Evolutionary conservation across 495 filamentous ascomycete species (phyloP), one percentile per base, ranked within the genome.

Genomic region (Aspergillus heteromorphus): DNA sequence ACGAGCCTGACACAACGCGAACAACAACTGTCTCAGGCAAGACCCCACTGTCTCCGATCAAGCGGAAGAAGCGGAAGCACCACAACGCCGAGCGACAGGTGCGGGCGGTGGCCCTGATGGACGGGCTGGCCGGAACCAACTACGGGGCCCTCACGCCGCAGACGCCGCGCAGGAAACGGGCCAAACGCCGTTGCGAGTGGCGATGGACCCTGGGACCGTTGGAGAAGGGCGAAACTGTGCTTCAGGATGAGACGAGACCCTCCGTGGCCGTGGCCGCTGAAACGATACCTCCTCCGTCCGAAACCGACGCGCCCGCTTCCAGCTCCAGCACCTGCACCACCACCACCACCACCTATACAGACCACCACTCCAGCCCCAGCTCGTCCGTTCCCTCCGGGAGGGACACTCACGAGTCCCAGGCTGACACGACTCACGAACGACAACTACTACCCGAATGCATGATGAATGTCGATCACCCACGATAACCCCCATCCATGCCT

Each of bases 101-200:
- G 8, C 72, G 73, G 3, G 72, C 73, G 1, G 71, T 73, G 16
- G 72, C 73, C 8, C 55, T 74, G 36, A 62, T 72, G 21, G 73
- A 76, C 48, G 68, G 70, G 0, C 51, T 76, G 1, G 65, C 70
- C 11, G 56, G 61, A 66, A 38, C 34, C 34, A 9, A n/a, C n/a
- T n/a, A n/a, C n/a, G n/a, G n/a, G n/a, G n/a, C n/a, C n/a, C n/a
- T n/a, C 8, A 76, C 69, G 38, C 77, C 80, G 1, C 73, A 74
- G 34, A 81, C 77, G 8, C 78, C 80, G 4, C 69, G 73, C 4
- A 75, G 76, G 19, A 69, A 66, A 20, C 73, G 79, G 2, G 63
- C 62, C 51, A 83, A 82, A 51, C 75, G 77, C 19, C 72, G 76
- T 4, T 63, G 80, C 17, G 74, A 80, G 61, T 84, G 81, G 81